Base-by-base conservation (phyloP, 164 flowering plant species). In the Aristolochia californica region DNA sequence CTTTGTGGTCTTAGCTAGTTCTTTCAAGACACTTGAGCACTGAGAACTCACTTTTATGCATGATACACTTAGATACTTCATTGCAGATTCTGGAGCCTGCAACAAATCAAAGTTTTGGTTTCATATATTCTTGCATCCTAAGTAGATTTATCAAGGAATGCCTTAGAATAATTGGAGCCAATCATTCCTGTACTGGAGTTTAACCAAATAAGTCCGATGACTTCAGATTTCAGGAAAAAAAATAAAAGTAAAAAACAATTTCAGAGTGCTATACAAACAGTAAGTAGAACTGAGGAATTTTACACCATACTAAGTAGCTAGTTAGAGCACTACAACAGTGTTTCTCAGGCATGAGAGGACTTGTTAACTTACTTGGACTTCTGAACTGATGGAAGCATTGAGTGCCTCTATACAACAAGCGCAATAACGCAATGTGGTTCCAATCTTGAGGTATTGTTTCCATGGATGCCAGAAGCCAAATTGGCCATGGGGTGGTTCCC, bases 401-500 rank as follows among this genome's bases (percentile, higher is more conserved):
- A 90, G 78, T 55, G 84, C 75, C 64, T 90, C 97, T 8, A 90
- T 68, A 64, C 77, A 75, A 49, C 67, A 83, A 67, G 90, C 97
- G 61, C 84, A 79, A 52, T 52, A 69, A 17, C 95, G 78, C 53
- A 75, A 54, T 15, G 79, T 54, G 1, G 77, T 68, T 5, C 85
- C 93, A 3, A 87, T 57, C 54, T 82, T 80, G 47, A 82, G 79
- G 73, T 90, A 90, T 26, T 82, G 88, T 51, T 75, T 73, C 97
- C 95, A 89, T 45, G 97, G 97, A 63, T 89, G 85, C 11, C 73
- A 45, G 52, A 82, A 90, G 66, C 62, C 68, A 77, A 87, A 90
- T 14, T 55, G 58, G n/a, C 95, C 91, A 63, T 87, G 97, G 15
- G 82, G 74, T 14, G 97, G 95, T 62, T 90, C 97, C 93, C 95